Percentiles rank a stretch among this genome's conserved stretches.
These are phyloP conservation scores for Heritiera fomes DNA, from an alignment of 345 rosid species.

Conservation along the genomic window DNA sequence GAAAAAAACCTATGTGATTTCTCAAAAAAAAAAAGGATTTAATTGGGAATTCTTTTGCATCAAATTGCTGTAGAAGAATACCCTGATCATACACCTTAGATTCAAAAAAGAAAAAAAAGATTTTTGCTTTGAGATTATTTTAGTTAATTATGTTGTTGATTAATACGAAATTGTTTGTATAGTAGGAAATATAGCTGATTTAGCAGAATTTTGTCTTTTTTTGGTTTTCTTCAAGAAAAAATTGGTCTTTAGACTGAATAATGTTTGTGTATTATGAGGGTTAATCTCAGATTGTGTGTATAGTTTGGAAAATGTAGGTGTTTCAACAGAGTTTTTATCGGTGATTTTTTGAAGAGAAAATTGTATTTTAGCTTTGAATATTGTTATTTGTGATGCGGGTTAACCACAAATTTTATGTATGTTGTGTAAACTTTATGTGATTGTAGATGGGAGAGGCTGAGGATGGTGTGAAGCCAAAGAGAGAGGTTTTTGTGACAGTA, in stretches of 20 bases:
- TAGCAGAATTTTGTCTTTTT: neutral
- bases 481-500: conserved; percentile 74
- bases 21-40: neutral
- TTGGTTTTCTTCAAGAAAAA: neutral
- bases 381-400: neutral
- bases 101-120: neutral
- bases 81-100: no score
- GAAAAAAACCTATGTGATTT: neutral
- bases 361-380: neutral
- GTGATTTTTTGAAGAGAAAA: neutral
- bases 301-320: neutral
- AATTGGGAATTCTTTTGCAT: neutral
- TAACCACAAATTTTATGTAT: neutral
- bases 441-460: conserved; percentile 34
- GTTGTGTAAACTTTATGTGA: neutral
- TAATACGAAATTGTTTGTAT: neutral
- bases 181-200: neutral
- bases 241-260: neutral
- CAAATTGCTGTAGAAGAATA: neutral
- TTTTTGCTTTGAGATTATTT: neutral
- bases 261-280: neutral
- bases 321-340: neutral
- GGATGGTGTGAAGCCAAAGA: conserved; percentile 34
- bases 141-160: neutral
- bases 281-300: neutral